Conservation (phyloP, 345 rosid genomes). For the Physaria fendleri region DNA sequence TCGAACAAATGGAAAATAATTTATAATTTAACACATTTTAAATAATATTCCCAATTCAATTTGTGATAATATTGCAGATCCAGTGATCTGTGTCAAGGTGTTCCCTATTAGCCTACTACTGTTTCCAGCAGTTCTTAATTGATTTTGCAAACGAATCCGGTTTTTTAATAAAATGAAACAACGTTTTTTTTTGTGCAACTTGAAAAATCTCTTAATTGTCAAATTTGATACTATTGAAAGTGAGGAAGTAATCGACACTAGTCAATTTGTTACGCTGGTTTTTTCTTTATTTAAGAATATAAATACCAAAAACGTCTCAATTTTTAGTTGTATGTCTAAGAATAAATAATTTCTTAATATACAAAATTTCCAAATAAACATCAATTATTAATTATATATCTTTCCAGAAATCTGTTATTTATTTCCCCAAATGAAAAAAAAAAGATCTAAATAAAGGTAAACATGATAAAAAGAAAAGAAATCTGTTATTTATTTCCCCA, state of each 20-base stretch:
- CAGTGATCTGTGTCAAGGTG: neutral
- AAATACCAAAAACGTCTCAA: neutral
- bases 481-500: neutral
- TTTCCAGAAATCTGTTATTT: neutral
- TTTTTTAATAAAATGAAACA: too few relatives aligned
- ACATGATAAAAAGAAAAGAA: too few relatives aligned
- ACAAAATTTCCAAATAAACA: neutral
- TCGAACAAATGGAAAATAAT: neutral
- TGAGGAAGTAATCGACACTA: slow-evolving; percentile 9
- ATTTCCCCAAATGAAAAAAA: neutral
- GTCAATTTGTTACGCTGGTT: slow-evolving; percentile 10
- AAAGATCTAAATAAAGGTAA: neutral
- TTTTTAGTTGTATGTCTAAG: neutral
- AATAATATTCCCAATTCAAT: neutral
- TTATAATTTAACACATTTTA: neutral
- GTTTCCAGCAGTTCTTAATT: neutral
- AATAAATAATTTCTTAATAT: neutral
- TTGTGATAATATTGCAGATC: neutral
- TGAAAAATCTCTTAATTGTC: neutral
- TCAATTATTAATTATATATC: neutral
- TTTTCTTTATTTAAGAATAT: neutral
- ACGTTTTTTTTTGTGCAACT: neutral
- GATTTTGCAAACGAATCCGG: neutral
- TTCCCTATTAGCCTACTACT: neutral
- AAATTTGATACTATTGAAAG: neutral